Conservation (phyloP, 1,284 basidiomycete species). For the Ganoderma sinense region DNA sequence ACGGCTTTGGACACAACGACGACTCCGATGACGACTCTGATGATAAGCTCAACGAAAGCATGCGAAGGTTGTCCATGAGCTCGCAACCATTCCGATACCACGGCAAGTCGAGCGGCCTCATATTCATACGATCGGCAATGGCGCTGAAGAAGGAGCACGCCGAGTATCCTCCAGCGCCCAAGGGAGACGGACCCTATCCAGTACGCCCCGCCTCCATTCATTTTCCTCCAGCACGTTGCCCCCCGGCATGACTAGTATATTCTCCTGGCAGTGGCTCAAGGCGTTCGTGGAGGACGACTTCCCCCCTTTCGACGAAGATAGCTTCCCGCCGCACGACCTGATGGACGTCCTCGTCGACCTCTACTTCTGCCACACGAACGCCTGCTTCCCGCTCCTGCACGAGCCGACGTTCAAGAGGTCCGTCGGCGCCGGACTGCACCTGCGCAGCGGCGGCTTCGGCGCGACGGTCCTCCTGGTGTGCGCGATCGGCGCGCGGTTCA, state of each 20-base stretch:
- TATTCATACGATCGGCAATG: not conserved
- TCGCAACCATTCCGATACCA: conserved; percentile 1
- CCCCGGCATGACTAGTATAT: too few species aligned
- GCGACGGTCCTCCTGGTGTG: conserved; percentile 77
- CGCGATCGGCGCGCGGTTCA: conserved; percentile 74
- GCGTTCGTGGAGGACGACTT: conserved; percentile 17
- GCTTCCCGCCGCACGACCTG: conserved; percentile 71
- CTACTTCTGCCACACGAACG: conserved; percentile 49
- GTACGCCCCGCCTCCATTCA: not conserved
- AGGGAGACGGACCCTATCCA: conserved; percentile 4
- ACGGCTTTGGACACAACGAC: not conserved
- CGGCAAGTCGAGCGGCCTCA: conserved; percentile 1
- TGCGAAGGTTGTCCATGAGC: conserved; percentile 1
- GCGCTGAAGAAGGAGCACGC: not conserved
- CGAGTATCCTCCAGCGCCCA: too few species aligned
- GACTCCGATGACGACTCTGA: not conserved
- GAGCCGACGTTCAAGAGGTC: too few species aligned
- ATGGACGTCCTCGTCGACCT: conserved; percentile 52
- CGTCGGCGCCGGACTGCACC: conserved; percentile 63
- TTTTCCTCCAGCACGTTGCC: too few species aligned
- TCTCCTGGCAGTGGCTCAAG: conserved; percentile 21
- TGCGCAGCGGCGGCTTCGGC: conserved; percentile 66
- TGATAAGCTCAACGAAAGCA: not conserved
- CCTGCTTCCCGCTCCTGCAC: conserved; percentile 77
- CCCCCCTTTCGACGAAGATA: conserved; percentile 29